A percentile compares a stretch with the other conserved stretches of the same genome.
Conservation (phyloP, 176 grass and related monocot species). For the Aegilops sharonensis region DNA sequence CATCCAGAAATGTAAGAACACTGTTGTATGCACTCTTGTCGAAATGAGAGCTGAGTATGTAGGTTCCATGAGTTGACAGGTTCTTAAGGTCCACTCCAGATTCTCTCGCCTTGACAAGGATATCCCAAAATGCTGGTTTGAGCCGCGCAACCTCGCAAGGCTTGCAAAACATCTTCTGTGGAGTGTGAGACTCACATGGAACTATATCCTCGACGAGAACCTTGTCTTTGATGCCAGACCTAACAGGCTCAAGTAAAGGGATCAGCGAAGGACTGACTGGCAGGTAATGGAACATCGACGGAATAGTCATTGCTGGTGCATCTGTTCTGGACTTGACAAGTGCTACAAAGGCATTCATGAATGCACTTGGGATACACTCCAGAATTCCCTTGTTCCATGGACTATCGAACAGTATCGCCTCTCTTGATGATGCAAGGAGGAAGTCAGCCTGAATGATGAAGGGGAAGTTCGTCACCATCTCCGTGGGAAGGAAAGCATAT, state of each 20-base stretch:
- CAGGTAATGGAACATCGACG: constrained; percentile 50
- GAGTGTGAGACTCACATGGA: constrained; percentile 49
- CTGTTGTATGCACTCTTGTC: constrained; percentile 42
- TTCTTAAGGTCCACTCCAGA: constrained; percentile 35
- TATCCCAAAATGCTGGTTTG: constrained; percentile 48
- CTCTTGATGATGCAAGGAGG: constrained; percentile 64
- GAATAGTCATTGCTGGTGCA: constrained; percentile 32
- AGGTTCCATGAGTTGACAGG: constrained; percentile 54
- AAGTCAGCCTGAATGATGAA: constrained; percentile 89
- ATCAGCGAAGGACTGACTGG: constrained; percentile 40
- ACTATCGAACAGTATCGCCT: constrained; percentile 55
- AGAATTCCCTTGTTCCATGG: constrained; percentile 87
- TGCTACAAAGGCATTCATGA: constrained; percentile 54
- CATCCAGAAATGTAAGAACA: constrained; percentile 47
- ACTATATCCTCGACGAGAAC: constrained; percentile 50
- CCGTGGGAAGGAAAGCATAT: constrained; percentile 74
- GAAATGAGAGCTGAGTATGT: constrained; percentile 60
- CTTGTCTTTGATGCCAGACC: constrained; percentile 54
- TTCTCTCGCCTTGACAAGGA: constrained; percentile 43
- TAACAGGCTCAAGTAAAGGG: constrained; percentile 50
- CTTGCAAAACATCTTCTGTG: constrained; percentile 71
- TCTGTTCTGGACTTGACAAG: constrained; percentile 45
- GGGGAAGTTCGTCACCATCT: constrained; percentile 68
- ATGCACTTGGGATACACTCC: constrained; percentile 58
- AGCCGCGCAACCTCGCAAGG: constrained; percentile 44